These are phyloP conservation scores for Arthrobotrys megalospora DNA, from an alignment of 2,329 filamentous ascomycete genomes.

Conservation along the genomic window DNA sequence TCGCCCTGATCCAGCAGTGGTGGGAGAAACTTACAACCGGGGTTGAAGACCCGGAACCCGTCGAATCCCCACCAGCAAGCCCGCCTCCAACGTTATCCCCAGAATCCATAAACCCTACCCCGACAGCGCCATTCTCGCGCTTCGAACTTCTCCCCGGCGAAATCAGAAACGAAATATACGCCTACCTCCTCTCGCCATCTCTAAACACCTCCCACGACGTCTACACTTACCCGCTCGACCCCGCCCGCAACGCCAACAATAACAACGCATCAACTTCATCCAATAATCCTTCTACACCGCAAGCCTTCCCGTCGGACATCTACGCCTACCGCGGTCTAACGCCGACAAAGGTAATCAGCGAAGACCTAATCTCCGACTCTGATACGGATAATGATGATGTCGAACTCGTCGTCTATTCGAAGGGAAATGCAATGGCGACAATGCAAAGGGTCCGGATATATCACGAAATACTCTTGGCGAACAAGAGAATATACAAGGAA, in stretches of 20 bases:
- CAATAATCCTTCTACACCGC: background rate
- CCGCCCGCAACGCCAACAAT: constrained; percentile 27
- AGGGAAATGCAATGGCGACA: constrained; percentile 21
- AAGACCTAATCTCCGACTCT: background rate
- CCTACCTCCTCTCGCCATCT: constrained; percentile 40
- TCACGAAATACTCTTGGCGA: constrained; percentile 42
- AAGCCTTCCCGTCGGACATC: constrained; percentile 16
- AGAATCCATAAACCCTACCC: background rate
- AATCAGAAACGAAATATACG: constrained; percentile 52
- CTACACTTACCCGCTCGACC: constrained; percentile 25
- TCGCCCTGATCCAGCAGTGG: constrained; percentile 23
- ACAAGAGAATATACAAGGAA: constrained; percentile 48
- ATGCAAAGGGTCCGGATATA: constrained; percentile 32
- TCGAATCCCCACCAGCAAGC: background rate
- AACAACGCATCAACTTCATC: constrained; percentile 11
- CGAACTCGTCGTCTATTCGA: constrained; percentile 25
- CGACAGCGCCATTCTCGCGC: constrained; percentile 7
- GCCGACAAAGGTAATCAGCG: background rate
- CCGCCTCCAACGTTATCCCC: background rate
- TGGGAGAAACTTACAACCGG: constrained; percentile 7
- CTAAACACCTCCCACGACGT: constrained; percentile 45
- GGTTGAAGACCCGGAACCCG: background rate
- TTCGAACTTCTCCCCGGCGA: constrained; percentile 56
- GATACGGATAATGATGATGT: constrained; percentile 37
- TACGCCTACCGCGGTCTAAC: constrained; percentile 19